Base-by-base conservation (phyloP, 2,329 filamentous ascomycete species). In the Diaporthe australafricana region DNA sequence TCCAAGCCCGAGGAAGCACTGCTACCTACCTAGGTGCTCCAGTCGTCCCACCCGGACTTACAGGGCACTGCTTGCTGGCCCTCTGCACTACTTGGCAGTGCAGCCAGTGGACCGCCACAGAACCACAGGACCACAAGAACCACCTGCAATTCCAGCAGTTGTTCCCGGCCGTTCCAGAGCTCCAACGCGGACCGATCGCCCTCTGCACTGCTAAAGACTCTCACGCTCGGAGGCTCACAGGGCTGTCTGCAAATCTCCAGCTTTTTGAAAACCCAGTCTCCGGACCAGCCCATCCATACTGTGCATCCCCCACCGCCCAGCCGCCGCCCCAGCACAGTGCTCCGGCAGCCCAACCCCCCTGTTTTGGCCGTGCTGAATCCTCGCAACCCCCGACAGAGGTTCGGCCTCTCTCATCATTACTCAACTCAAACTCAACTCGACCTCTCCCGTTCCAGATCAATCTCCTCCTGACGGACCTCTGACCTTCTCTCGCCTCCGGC, bases 381-480 rank as follows among this genome's bases (percentile, higher is more conserved):
- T 50, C 45, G 60, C 45, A 45, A 35, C 60, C 60, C 38, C 30
- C 45, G 60, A 50, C 60, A n/a, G 60, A 65, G 60, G 45, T 65
- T 16, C 42, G 60, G 42, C 60, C 60, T 63, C 42, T 63, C 60
- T 48, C 60, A 50, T 50, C 60, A 65, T 65, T 65, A 65, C 60
- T 65, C 60, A 50, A 65, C 42, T 63, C 60, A 63, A 63, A 35
- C 60, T 32, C 60, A 63, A 63, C 60, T 65, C 60, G 60, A 69
- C 53, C 67, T 69, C 42, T 52, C 67, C 66, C 55, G 55, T 60
- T 69, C 47, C 53, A 38, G 47, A 69, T 60, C 60, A 65, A 65
- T 60, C 53, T 60, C 42, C 67, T 69, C 67, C 67, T 69, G 60
- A 65, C 60, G 60, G 67, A 42, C 67, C 63, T 55, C 48, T 48